phyloP scores from a whole-genome alignment of 169 alveolate species.

The Eimeria sp. region DNA sequence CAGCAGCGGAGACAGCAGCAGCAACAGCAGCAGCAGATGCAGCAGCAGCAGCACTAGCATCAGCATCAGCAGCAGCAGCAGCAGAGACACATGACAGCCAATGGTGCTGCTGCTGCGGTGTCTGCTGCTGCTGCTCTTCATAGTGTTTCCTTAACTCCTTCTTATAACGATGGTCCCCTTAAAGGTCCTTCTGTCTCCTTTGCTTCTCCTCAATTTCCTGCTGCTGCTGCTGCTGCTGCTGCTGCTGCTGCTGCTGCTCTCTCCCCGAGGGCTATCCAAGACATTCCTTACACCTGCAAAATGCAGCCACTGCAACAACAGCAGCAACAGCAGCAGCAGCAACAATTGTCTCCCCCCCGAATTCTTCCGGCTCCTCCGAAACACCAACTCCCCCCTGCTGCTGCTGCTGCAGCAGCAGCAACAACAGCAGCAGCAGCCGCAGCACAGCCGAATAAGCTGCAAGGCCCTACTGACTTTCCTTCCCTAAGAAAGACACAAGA shows the following conservation, averaged over 20 bases:
- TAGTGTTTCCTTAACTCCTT: too few species aligned
- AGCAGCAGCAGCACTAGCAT: background rate
- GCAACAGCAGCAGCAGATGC: background rate
- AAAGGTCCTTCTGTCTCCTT: too few species aligned
- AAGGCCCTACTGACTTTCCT: background rate
- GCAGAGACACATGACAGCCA: background rate
- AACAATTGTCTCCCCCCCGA: background rate
- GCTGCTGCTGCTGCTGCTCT: too few species aligned
- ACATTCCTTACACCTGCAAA: too few species aligned
- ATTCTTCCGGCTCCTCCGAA: background rate
- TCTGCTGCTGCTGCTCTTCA: too few species aligned
- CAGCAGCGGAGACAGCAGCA: conserved; percentile 39
- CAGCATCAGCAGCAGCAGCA: background rate
- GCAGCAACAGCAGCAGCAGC: background rate
- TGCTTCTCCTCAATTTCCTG: too few species aligned
- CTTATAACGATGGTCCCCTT: too few species aligned
- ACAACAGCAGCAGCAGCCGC: conserved; percentile 4
- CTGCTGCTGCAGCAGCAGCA: background rate
- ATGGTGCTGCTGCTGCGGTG: too few species aligned
- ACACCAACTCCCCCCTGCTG: background rate
- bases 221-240: too few species aligned
- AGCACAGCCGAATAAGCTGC: background rate
- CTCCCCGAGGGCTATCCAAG: too few species aligned
- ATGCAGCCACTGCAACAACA: too few species aligned
- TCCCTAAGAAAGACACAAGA: background rate